These are phyloP conservation scores for Trichoderma orchidacearum DNA, from an alignment of 495 filamentous ascomycete species.

Conservation along the genomic window DNA sequence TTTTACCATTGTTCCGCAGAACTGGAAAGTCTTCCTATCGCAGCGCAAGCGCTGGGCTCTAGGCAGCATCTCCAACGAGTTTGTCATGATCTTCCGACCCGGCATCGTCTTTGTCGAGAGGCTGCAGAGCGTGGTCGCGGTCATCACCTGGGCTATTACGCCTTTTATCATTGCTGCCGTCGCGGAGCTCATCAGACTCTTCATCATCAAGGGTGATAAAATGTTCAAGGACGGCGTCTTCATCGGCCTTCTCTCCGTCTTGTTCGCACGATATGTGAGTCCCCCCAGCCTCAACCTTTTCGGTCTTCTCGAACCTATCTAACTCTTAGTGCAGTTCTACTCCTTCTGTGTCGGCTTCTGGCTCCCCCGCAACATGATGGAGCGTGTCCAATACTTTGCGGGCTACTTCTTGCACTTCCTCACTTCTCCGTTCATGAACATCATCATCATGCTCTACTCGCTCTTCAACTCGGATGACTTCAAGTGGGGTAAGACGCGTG, in stretches of 20 bases:
- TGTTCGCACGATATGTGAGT: constrained; percentile 1
- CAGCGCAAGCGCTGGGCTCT: constrained; percentile 19
- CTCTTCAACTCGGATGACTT: constrained; percentile 15
- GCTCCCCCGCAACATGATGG: constrained; percentile 8
- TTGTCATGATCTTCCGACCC: constrained; percentile 12
- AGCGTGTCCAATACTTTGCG: constrained; percentile 11
- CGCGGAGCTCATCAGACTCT: constrained; percentile 4
- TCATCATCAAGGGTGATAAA: background rate
- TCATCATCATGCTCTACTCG: constrained; percentile 13
- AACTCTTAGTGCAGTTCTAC: background rate
- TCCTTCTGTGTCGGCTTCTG: constrained; percentile 10
- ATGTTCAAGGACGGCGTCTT: background rate
- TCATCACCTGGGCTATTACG: constrained; percentile 14
- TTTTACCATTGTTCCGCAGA: constrained; percentile 14
- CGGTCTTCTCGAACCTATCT: background rate
- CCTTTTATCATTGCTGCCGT: constrained; percentile 18
- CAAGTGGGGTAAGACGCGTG: constrained; percentile 20
- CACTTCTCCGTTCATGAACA: constrained; percentile 14
- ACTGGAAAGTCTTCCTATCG: constrained; percentile 16
- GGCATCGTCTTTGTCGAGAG: constrained; percentile 14
- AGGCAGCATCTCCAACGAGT: constrained; percentile 15
- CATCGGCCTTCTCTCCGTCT: background rate
- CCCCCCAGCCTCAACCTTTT: no score
- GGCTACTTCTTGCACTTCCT: constrained; percentile 10
- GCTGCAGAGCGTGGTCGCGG: constrained; percentile 12